phyloP scores from a whole-genome alignment of 805 yeast genomes.

The Naumovozyma dairenensis region DNA sequence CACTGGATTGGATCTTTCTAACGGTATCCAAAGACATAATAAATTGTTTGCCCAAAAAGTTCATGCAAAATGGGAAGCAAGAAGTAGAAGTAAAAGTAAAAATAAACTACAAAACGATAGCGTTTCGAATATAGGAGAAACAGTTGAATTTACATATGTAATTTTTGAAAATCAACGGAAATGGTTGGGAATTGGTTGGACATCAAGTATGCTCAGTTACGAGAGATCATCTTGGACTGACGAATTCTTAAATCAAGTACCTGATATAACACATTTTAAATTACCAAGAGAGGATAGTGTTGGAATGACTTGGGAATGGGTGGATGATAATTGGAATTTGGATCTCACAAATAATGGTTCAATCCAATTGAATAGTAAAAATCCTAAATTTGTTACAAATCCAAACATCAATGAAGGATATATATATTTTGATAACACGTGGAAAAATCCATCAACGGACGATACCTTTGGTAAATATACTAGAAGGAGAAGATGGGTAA shows the following conservation, averaged over 20 bases:
- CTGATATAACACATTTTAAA: slow-evolving; percentile 65
- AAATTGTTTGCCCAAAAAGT: slow-evolving; percentile 37
- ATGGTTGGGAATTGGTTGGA: slow-evolving; percentile 98
- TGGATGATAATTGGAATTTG: slow-evolving; percentile 83
- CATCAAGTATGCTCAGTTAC: slow-evolving; percentile 78
- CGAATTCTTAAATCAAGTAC: slow-evolving; percentile 80
- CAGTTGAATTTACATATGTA: slow-evolving; percentile 83
- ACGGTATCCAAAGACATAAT: slow-evolving; percentile 33
- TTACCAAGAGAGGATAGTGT: slow-evolving; percentile 65
- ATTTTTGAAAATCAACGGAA: slow-evolving; percentile 90
- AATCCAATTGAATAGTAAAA: slow-evolving; percentile 55
- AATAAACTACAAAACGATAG: slow-evolving; percentile 4
- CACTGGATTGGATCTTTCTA: slow-evolving; percentile 76
- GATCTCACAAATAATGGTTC: slow-evolving; percentile 87
- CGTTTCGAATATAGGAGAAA: slow-evolving; percentile 8
- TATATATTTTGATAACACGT: slow-evolving; percentile 82
- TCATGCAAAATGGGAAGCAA: slow-evolving; percentile 28
- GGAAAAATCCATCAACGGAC: slow-evolving; percentile 86
- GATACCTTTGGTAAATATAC: slow-evolving; percentile 87
- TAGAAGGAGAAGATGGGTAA: slow-evolving; percentile 89
- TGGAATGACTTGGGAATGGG: slow-evolving; percentile 85
- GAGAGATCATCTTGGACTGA: slow-evolving; percentile 98
- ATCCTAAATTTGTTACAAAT: slow-evolving; percentile 45
- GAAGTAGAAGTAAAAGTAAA: slow-evolving; percentile 4
- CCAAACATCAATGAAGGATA: slow-evolving; percentile 79